Conservation (phyloP, 768 basidiomycete species). For the Dioszegia hungarica region DNA sequence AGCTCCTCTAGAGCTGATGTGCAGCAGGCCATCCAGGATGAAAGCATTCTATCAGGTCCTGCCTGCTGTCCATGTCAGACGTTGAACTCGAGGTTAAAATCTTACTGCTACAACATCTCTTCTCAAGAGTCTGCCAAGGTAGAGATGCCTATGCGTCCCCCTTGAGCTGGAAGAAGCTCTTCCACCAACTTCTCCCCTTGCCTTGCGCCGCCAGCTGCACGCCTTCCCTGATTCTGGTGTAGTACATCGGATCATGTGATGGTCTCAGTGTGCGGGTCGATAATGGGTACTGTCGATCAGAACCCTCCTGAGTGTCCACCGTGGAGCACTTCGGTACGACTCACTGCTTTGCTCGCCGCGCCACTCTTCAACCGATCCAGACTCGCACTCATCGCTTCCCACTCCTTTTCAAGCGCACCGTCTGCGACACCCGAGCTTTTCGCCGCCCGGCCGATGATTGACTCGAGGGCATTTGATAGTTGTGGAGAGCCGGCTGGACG, state of each 20-base stretch:
- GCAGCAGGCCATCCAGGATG: no score
- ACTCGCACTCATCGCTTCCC: constrained; percentile 15
- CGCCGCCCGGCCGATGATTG: constrained; percentile 14
- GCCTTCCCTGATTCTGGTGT: constrained; percentile 40
- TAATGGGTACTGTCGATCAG: constrained; percentile 37
- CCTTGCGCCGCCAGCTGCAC: constrained; percentile 37
- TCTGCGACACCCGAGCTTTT: constrained; percentile 9
- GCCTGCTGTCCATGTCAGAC: no score
- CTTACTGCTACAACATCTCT: no score
- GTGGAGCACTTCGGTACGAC: not conserved
- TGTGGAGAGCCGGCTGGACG: constrained; percentile 30
- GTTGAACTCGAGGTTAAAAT: no score
- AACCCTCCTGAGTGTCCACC: not conserved
- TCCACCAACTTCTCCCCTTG: constrained; percentile 42
- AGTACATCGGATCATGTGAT: constrained; percentile 40
- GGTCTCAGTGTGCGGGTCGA: constrained; percentile 29
- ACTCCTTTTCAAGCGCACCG: constrained; percentile 2
- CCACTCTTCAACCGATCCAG: constrained; percentile 14
- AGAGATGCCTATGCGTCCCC: constrained; percentile 41
- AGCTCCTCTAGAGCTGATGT: no score
- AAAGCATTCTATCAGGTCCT: no score
- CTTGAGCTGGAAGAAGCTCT: constrained; percentile 44
- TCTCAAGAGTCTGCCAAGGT: no score
- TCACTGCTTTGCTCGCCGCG: constrained; percentile 10
- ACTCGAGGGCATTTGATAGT: constrained; percentile 38